Evolutionary conservation across 2,329 filamentous ascomycete species (phyloP).

Genomic region (Colletotrichum sidae): DNA sequence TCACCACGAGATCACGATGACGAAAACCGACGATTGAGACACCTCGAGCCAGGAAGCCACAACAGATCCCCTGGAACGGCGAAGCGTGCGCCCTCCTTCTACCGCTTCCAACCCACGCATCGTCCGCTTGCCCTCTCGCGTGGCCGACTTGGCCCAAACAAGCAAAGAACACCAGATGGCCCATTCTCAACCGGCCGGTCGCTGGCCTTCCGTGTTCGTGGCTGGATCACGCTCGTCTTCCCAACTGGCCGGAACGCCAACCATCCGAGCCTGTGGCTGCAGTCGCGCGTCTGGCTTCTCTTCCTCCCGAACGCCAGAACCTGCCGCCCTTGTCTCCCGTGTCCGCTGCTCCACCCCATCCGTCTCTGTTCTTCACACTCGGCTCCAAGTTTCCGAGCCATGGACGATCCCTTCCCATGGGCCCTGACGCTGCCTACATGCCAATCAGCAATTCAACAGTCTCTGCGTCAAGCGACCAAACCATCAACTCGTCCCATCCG

Average conservation of each 20-base stretch:
- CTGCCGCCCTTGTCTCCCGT: constrained; percentile 10
- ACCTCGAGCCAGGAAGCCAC: no score
- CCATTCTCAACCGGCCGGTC: constrained; percentile 21
- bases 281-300: constrained; percentile 37
- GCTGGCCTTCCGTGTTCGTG: constrained; percentile 32
- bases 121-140: constrained; percentile 5
- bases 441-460: neutral
- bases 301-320: constrained; percentile 25
- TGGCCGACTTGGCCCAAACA: constrained; percentile 15
- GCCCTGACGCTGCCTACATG: constrained; percentile 4
- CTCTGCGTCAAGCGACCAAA: constrained; percentile 7
- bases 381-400: constrained; percentile 33
- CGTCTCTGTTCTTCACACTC: constrained; percentile 15
- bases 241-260: constrained; percentile 34
- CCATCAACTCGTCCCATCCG: constrained; percentile 25
- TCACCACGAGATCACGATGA: no score
- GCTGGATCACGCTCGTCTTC: constrained; percentile 34
- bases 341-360: constrained; percentile 19
- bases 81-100: neutral
- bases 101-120: neutral
- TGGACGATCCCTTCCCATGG: constrained; percentile 18
- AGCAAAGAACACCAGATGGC: constrained; percentile 8
- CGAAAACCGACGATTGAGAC: no score
- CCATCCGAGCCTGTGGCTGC: constrained; percentile 38
- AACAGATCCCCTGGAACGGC: neutral